Conservation (phyloP, 2,329 filamentous ascomycete genomes). For the Xylariaceae sp. region DNA sequence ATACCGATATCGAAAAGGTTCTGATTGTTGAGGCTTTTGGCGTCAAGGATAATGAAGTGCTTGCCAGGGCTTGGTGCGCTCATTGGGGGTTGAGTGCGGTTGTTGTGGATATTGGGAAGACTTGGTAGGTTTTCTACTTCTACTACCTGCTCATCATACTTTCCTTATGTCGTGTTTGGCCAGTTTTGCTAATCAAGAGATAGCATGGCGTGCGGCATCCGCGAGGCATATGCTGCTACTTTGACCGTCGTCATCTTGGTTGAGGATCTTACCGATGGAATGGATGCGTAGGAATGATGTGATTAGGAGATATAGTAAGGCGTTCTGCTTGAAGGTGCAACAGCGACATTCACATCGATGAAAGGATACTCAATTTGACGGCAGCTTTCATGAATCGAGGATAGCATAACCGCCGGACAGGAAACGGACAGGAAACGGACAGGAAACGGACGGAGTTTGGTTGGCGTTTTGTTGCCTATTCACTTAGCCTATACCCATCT, state of each 20-base stretch:
- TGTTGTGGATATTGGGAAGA: constrained; percentile 64
- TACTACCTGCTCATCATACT: constrained; percentile 1
- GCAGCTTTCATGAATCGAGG: no score
- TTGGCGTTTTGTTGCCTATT: no score
- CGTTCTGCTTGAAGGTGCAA: no score
- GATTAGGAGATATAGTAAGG: constrained; percentile 7
- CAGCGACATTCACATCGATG: no score
- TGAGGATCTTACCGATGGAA: constrained; percentile 45
- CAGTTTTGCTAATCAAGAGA: not conserved
- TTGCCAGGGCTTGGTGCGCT: constrained; percentile 72
- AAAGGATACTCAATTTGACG: no score
- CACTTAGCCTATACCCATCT: no score
- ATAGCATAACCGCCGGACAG: no score
- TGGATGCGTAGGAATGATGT: constrained; percentile 15
- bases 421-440: no score
- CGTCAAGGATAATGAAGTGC: constrained; percentile 69
- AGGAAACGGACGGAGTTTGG: no score
- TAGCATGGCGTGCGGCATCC: constrained; percentile 68
- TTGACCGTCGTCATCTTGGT: constrained; percentile 69
- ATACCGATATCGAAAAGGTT: constrained; percentile 59
- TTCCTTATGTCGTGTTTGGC: not conserved
- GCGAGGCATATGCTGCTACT: constrained; percentile 71
- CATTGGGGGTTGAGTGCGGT: constrained; percentile 71
- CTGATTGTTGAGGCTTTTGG: constrained; percentile 71
- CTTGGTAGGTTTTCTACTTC: constrained; percentile 48